phyloP scores from a whole-genome alignment of 2,329 filamentous ascomycete species.

The Cercospora sp. region DNA sequence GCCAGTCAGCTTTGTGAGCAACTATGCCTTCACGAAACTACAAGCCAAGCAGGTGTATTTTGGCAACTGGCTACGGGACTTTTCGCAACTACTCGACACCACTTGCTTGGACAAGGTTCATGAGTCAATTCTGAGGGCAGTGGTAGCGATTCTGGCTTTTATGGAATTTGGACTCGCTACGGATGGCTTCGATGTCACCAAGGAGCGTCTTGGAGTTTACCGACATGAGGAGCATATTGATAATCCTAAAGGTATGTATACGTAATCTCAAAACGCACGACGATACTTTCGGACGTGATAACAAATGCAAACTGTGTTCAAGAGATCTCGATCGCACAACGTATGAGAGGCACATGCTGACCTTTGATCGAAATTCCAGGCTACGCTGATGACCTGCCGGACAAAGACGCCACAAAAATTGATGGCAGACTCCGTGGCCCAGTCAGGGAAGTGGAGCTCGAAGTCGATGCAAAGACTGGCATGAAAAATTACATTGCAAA shows the following conservation, averaged over 20 bases:
- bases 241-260: not conserved
- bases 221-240: conserved; percentile 11
- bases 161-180: conserved; percentile 12
- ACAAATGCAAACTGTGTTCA: not conserved
- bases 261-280: not conserved
- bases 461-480: conserved; percentile 71
- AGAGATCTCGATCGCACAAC: not conserved
- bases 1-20: conserved; percentile 1
- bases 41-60: conserved; percentile 9
- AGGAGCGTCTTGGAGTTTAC: conserved; percentile 16
- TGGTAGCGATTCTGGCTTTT: conserved; percentile 8
- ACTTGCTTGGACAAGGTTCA: conserved; percentile 4
- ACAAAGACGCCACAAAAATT: not conserved
- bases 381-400: conserved; percentile 2
- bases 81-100: conserved; percentile 10
- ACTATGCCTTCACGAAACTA: conserved; percentile 1
- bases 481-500: conserved; percentile 94
- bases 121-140: conserved; percentile 6
- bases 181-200: conserved; percentile 15
- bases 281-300: not conserved
- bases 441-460: conserved; percentile 55
- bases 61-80: conserved; percentile 13
- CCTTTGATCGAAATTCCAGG: not conserved
- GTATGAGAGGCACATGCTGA: not conserved
- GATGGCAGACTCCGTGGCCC: conserved; percentile 2